These are phyloP conservation scores for Trichoderma sp. DNA, from an alignment of 2,329 filamentous ascomycete genomes.

Conservation along the genomic window DNA sequence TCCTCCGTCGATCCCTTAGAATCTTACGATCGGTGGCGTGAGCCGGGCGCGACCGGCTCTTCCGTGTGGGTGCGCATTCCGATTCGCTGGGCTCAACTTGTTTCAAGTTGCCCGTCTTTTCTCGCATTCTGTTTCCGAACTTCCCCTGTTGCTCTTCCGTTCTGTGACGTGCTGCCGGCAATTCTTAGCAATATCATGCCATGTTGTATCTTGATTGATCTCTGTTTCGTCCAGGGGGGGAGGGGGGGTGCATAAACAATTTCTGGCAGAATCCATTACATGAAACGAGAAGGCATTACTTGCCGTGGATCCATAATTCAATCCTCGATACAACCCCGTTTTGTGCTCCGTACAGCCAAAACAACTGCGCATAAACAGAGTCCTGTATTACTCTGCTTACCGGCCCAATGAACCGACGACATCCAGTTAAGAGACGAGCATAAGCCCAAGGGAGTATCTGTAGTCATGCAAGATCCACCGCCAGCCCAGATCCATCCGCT, in stretches of 20 bases:
- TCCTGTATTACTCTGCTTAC: not conserved
- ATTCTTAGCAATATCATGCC: not conserved
- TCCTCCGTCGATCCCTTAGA: conserved; percentile 3
- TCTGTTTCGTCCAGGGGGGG: not conserved
- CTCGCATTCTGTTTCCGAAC: not conserved
- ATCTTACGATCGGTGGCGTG: conserved; percentile 18
- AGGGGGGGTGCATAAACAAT: not conserved
- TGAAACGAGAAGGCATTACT: not conserved
- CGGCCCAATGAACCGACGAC: not conserved
- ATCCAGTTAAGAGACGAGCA: not conserved
- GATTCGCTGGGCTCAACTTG: conserved; percentile 3
- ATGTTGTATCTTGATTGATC: conserved; percentile 2
- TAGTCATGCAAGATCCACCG: conserved; percentile 1
- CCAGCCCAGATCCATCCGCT: not conserved
- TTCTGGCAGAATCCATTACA: not conserved
- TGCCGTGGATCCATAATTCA: not conserved
- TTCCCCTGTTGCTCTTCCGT: not conserved
- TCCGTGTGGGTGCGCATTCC: not conserved
- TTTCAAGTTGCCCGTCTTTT: not conserved
- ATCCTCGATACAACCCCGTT: not conserved
- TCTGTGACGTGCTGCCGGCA: not conserved
- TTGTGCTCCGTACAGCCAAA: not conserved
- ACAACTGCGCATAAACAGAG: not conserved
- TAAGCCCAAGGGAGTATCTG: not conserved
- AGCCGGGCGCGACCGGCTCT: conserved; percentile 16